These are phyloP conservation scores for Lipomyces japonicus DNA, from an alignment of 805 yeast genomes.

Conservation along the genomic window DNA sequence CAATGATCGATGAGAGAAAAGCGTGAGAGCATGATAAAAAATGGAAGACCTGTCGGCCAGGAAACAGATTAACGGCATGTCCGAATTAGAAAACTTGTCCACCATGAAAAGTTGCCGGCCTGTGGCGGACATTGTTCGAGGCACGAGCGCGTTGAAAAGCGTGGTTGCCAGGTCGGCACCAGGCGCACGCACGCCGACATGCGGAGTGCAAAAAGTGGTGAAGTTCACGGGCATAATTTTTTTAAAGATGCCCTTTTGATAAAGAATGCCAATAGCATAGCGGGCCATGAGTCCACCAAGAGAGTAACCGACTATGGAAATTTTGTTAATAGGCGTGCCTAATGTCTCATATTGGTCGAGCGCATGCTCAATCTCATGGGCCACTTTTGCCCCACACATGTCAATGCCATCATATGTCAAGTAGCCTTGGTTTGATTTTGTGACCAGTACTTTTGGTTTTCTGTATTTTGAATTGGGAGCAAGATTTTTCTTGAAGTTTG, in stretches of 20 bases:
- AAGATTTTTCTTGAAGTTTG: neutral
- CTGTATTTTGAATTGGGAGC: constrained; percentile 13
- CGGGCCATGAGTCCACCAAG: constrained; percentile 77
- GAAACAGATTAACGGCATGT: constrained; percentile 53
- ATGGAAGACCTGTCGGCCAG: constrained; percentile 63
- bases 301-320: constrained; percentile 83
- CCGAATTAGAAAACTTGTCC: constrained; percentile 38
- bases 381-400: constrained; percentile 72
- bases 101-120: constrained; percentile 70
- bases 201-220: constrained; percentile 65
- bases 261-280: constrained; percentile 70
- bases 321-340: constrained; percentile 47
- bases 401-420: constrained; percentile 85
- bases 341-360: constrained; percentile 30
- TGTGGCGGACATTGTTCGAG: constrained; percentile 62
- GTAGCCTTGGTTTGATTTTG: constrained; percentile 64
- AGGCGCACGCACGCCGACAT: constrained; percentile 54
- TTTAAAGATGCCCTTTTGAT: constrained; percentile 51
- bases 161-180: constrained; percentile 41
- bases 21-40: constrained; percentile 53
- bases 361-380: constrained; percentile 47
- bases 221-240: constrained; percentile 55
- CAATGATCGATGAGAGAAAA: constrained; percentile 52
- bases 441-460: constrained; percentile 40
- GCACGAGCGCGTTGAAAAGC: constrained; percentile 60